Base-by-base conservation (phyloP, 2,329 filamentous ascomycete species). In the Fusarium sp. region DNA sequence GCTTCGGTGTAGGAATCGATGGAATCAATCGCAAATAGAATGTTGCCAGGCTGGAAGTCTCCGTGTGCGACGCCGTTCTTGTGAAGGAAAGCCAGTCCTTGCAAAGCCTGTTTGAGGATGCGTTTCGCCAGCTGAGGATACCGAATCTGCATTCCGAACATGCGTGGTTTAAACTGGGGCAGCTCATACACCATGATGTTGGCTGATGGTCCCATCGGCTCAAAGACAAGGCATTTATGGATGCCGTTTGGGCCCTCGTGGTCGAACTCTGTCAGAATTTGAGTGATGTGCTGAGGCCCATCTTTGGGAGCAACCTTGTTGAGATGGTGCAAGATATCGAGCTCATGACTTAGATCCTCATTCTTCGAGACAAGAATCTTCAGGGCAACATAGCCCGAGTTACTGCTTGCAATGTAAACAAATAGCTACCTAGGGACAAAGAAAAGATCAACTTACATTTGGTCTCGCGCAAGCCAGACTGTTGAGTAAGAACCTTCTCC, bases 401-500 rank as follows among this genome's bases (percentile, higher is more conserved):
- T n/a, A n/a, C n/a, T n/a, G n/a, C n/a, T n/a, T n/a, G n/a, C n/a
- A n/a, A n/a, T n/a, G n/a, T n/a, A n/a, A n/a, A n/a, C n/a, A n/a
- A n/a, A n/a, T n/a, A n/a, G n/a, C n/a, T n/a, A n/a, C n/a, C n/a
- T n/a, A n/a, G n/a, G n/a, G n/a, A n/a, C n/a, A n/a, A n/a, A n/a
- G n/a, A n/a, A n/a, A n/a, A n/a, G n/a, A n/a, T n/a, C 74, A 25
- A 45, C 77, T 70, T n/a, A 78, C 75, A 3, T 55, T 0, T 23
- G 8, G 8, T 81, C 79, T 40, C 54, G 72, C 25, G 79, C 82
- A 43, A 85, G 77, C 84, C 82, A 86, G 21, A 85, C 82, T 1
- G 83, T 85, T 4, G 82, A 83, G 66, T 74, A 83, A 5, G 79
- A 78, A 27, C 84, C 82, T 37, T 77, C 81, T 41, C 83, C 82